A percentile compares a stretch with the other conserved stretches of the same genome.
These are phyloP conservation scores for Fusarium pilosicola DNA, from an alignment of 2,329 filamentous ascomycete species.

Conservation along the genomic window DNA sequence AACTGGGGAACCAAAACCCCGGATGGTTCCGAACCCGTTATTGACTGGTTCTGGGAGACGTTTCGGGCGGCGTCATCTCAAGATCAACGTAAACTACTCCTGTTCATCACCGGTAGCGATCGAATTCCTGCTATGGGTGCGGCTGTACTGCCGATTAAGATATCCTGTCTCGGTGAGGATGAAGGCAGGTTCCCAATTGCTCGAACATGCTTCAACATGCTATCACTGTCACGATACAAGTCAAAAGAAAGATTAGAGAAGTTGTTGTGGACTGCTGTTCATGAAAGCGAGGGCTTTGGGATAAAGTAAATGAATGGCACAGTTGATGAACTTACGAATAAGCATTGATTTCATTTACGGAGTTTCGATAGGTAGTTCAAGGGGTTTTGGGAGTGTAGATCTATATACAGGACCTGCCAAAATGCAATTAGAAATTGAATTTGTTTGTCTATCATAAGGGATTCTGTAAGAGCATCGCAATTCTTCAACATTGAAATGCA, in stretches of 20 bases:
- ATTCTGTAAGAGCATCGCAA: background rate
- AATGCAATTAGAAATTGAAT: constrained; percentile 1
- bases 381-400: constrained; percentile 16
- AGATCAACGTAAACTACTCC: constrained; percentile 81
- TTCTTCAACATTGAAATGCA: background rate
- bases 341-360: constrained; percentile 26
- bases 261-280: constrained; percentile 86
- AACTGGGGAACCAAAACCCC: constrained; percentile 74
- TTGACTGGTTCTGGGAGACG: constrained; percentile 90
- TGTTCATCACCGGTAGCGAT: constrained; percentile 91
- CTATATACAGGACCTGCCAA: constrained; percentile 1
- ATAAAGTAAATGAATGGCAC: constrained; percentile 68
- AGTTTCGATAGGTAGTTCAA: constrained; percentile 26
- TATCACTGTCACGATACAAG: constrained; percentile 79
- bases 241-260: constrained; percentile 73
- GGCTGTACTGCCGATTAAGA: constrained; percentile 78
- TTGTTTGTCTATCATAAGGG: background rate
- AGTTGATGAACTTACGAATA: constrained; percentile 34
- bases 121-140: constrained; percentile 90
- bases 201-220: constrained; percentile 89
- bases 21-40: constrained; percentile 70
- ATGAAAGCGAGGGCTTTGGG: constrained; percentile 91
- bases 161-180: constrained; percentile 81
- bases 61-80: constrained; percentile 72
- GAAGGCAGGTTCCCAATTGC: constrained; percentile 81